These are phyloP conservation scores for Pseudofabraea citricarpa DNA, from an alignment of 2,329 filamentous ascomycete species.

Conservation along the genomic window DNA sequence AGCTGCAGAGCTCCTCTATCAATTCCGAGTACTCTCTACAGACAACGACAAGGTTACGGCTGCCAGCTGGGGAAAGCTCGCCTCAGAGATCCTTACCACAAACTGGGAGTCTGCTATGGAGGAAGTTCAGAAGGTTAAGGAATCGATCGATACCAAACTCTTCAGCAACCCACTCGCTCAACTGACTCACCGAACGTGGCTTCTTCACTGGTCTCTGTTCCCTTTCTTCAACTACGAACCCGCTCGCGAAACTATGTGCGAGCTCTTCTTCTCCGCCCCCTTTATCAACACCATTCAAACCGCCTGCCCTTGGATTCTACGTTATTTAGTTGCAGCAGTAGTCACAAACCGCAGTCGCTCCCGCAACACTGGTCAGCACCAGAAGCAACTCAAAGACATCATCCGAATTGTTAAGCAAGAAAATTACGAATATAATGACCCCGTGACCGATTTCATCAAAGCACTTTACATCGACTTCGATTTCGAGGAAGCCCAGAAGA, in stretches of 20 bases:
- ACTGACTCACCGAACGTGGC: conserved; percentile 92
- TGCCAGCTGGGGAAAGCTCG: conserved; percentile 97
- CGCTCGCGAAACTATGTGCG: conserved; percentile 84
- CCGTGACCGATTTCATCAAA: conserved; percentile 93
- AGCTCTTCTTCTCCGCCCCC: conserved; percentile 92
- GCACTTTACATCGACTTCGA: conserved; percentile 95
- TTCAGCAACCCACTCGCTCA: conserved; percentile 96
- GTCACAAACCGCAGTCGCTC: conserved; percentile 83
- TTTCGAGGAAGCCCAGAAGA: conserved; percentile 92
- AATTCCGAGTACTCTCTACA: conserved; percentile 95
- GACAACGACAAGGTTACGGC: conserved; percentile 97
- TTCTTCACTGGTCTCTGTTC: conserved; percentile 98
- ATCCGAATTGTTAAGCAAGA: conserved; percentile 95
- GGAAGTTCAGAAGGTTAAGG: conserved; percentile 84
- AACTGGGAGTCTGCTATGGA: conserved; percentile 95
- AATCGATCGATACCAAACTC: conserved; percentile 87
- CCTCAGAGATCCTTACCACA: conserved; percentile 88
- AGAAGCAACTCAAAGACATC: conserved; percentile 98
- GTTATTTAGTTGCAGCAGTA: conserved; percentile 89
- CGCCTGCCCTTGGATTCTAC: conserved; percentile 90
- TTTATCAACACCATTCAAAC: conserved; percentile 99
- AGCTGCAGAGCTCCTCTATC: conserved; percentile 89
- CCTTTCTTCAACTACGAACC: conserved; percentile 97
- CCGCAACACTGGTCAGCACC: conserved; percentile 81
- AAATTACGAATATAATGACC: conserved; percentile 94